Conservation (phyloP, 139 green algal genomes). For the Zygnema circumcarinatum region DNA sequence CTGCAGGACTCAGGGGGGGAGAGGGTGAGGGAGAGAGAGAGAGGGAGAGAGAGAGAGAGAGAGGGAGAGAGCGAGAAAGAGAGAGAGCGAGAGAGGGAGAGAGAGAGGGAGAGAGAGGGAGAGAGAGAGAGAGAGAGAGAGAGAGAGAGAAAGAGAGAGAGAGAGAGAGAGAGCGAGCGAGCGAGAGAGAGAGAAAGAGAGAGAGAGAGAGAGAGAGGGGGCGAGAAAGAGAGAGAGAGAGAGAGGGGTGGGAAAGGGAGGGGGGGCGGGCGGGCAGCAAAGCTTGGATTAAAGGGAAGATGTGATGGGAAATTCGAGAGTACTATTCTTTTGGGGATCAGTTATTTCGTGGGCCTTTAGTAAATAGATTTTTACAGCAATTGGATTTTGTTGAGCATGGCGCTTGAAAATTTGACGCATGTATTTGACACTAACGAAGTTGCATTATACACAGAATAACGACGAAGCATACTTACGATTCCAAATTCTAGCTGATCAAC, state of each 20-base stretch:
- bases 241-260: not conserved
- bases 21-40: not conserved
- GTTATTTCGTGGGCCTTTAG: too few relatives aligned
- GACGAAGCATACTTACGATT: too few relatives aligned
- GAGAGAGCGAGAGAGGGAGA: not conserved
- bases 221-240: constrained; percentile 3
- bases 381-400: too few relatives aligned
- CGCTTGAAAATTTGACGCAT: too few relatives aligned
- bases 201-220: not conserved
- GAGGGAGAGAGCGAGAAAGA: constrained; percentile 6
- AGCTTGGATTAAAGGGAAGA: not conserved
- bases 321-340: not conserved
- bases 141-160: constrained; percentile 14
- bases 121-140: not conserved
- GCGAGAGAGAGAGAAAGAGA: not conserved
- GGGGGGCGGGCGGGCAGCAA: not conserved
- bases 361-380: too few relatives aligned
- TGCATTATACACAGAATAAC: too few relatives aligned
- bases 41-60: not conserved
- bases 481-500: too few relatives aligned
- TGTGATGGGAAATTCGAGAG: not conserved
- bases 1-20: constrained; percentile 17
- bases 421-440: too few relatives aligned
- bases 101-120: not conserved
- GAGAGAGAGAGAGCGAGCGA: not conserved